Base-by-base conservation (phyloP, 2,329 filamentous ascomycete genomes). In the Talaromyces sp. region DNA sequence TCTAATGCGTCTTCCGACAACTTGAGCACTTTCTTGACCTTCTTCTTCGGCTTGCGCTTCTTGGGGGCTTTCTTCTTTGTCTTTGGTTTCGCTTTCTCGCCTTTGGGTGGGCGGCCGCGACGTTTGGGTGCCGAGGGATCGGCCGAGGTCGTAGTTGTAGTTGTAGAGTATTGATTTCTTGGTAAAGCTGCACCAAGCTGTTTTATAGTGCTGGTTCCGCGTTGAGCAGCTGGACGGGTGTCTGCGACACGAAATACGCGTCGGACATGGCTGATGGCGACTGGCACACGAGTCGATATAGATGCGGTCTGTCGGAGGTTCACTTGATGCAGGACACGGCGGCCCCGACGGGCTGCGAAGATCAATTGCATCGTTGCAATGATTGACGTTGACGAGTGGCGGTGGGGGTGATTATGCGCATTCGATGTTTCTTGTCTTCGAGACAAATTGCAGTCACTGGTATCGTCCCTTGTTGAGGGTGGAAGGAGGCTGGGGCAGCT, bases 1-100 rank as follows among this genome's bases (percentile, higher is more conserved):
- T 74, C 72, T 45, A 71, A 68, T 54, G 76, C 70, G 60, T 71
- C 69, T 35, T 74, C 71, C 0, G 75, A 77, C 66, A 75, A 65
- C 14, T 63, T 68, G n/a, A 19, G 52, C 9, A 41, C 58, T 43
- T 56, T 57, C 57, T 64, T 66, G 16, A 47, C 70, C 74, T 76
- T 65, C 74, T 76, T 65, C 48, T 68, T 70, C 35, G 68, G 45
- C 37, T 69, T 67, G 58, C 68, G 68, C 45, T 66, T 70, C 52
- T 70, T 63, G 3, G 56, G 22, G 16, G 19, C 47, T 39, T 45
- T 19, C 37, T 57, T 62, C 63, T 73, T 75, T 67, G 72, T 62
- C 63, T 73, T 75, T 67, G 72, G 76, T 35, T 70, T 70, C 48
- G 73, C 70, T 67, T 39, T 65, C 64, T 27, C 50, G 43, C 19